A percentile compares a stretch with the other conserved stretches of the same genome.
These are phyloP conservation scores for Aspergillus ustus DNA, from an alignment of 2,329 filamentous ascomycete genomes.

Conservation along the genomic window DNA sequence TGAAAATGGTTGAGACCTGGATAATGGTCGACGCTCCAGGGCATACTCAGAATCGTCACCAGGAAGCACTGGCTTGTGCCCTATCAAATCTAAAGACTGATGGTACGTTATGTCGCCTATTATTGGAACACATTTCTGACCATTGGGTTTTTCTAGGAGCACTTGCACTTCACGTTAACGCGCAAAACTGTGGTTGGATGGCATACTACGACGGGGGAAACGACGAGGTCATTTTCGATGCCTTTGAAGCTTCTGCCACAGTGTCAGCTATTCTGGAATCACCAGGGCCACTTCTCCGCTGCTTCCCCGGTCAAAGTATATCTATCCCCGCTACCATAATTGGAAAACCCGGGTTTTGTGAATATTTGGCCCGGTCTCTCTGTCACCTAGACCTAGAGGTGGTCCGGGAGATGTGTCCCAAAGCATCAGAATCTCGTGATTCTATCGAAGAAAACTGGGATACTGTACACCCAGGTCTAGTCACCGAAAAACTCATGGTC, in stretches of 20 bases:
- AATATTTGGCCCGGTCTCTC: constrained; percentile 35
- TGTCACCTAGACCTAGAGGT: constrained; percentile 34
- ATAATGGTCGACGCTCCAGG: not conserved
- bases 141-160: constrained; percentile 23
- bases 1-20: constrained; percentile 8
- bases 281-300: constrained; percentile 44
- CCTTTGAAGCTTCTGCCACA: constrained; percentile 51
- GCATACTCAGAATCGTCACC: not conserved
- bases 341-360: constrained; percentile 26
- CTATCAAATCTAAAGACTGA: not conserved
- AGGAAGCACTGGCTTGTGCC: not conserved
- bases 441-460: constrained; percentile 4
- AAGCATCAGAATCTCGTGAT: not conserved
- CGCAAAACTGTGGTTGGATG: constrained; percentile 52
- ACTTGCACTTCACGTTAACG: constrained; percentile 45
- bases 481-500: constrained; percentile 56
- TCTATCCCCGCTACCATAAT: constrained; percentile 32
- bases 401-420: constrained; percentile 7
- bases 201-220: constrained; percentile 31
- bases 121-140: not conserved
- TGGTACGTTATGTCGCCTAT: not conserved
- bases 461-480: constrained; percentile 48
- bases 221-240: constrained; percentile 40
- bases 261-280: constrained; percentile 42
- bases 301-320: constrained; percentile 50